Evolutionary conservation across 2,329 filamentous ascomycete genomes (phyloP), one percentile per base, ranked within the genome.

Genomic region (Pestalotiopsis sp.): DNA sequence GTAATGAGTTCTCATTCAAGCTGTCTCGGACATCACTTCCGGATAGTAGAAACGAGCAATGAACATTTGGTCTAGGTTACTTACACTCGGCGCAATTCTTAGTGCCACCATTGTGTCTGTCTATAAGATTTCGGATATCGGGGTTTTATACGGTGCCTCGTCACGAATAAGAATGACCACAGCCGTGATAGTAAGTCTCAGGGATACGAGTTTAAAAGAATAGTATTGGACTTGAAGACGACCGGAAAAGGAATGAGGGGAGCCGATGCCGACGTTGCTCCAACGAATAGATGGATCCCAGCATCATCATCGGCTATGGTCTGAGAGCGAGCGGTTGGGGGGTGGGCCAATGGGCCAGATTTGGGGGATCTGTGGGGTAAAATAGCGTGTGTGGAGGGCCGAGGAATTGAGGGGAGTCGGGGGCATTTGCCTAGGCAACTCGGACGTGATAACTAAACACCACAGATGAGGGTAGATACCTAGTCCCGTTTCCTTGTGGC

Each of bases 11-110:
- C 60, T 27, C 20, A 25, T 13, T 9, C 6, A 14, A 4, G 14
- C 4, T 25, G 4, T 23, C 6, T 27, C 23, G 5, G 31, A 36
- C 2, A 9, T 36, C 4, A 27, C 7, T 9, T 31, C 17, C 20
- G 45, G n/a, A 52, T 39, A 36, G 31, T 36, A 2, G 9, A 36
- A 7, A 9, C 31, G 31, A 36, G 31, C 31, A 36, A 36, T 36
- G 6, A 36, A 36, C 31, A 36, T 7, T 7, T 36, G 31, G 31
- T 36, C 31, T 36, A 9, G 31, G 31, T 36, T 9, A 77, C 80
- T 76, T 66, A 82, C 80, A 70, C 72, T 79, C n/a, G 80, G 79
- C 11, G 73, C 69, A 17, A 80, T 75, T 69, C 80, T 75, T 62
- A 82, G 72, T 25, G 76, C 75, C 68, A 72, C 75, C 78, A 80